Evolutionary conservation across 805 yeast species (phyloP).

Genomic region (Sugiyamaella boreocaroliniensis): DNA sequence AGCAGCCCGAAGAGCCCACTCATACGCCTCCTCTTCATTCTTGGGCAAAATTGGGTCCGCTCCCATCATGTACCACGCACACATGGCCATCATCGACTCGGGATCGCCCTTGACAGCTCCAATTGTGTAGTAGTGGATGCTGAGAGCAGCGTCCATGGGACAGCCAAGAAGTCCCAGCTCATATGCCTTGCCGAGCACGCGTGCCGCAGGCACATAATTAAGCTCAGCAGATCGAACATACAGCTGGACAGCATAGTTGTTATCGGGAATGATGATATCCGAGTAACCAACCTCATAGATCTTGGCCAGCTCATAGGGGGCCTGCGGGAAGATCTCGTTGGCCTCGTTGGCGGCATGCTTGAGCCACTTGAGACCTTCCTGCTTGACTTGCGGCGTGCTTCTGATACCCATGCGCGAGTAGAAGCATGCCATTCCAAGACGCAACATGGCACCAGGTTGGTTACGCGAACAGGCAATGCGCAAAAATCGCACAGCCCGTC

Average conservation of each 20-base stretch:
- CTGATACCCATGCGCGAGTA: conserved; percentile 77
- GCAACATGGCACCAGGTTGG: conserved; percentile 96
- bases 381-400: conserved; percentile 57
- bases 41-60: conserved; percentile 72
- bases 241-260: conserved; percentile 74
- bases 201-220: conserved; percentile 76
- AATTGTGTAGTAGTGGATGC: conserved; percentile 86
- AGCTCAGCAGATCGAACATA: conserved; percentile 84
- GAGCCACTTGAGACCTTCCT: conserved; percentile 88
- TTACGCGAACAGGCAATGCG: conserved; percentile 83
- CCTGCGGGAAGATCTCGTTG: conserved; percentile 79
- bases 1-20: conserved; percentile 92
- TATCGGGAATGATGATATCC: conserved; percentile 81
- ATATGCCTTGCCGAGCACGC: conserved; percentile 73
- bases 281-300: conserved; percentile 77
- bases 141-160: conserved; percentile 71
- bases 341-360: conserved; percentile 81
- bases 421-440: conserved; percentile 81
- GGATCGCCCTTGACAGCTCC: conserved; percentile 88
- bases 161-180: conserved; percentile 66
- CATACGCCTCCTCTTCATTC: conserved; percentile 81
- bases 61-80: conserved; percentile 96
- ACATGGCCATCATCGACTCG: conserved; percentile 82
- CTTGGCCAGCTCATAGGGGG: conserved; percentile 86
- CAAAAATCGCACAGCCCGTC: conserved; percentile 75